phyloP scores from a whole-genome alignment of 129 eudicot genomes.

The Helichrysum umbraculigerum region DNA sequence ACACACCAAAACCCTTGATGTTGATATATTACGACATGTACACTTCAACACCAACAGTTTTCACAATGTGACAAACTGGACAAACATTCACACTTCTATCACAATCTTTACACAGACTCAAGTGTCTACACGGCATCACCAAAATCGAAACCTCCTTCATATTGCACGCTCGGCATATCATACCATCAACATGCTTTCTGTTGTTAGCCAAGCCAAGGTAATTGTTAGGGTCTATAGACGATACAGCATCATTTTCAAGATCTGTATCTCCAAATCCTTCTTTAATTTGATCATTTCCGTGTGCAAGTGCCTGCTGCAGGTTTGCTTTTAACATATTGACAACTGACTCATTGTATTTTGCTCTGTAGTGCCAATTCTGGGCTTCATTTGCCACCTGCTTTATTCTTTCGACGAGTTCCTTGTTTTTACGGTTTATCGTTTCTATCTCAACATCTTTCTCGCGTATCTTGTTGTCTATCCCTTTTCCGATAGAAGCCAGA shows the following conservation, averaged over 20 bases:
- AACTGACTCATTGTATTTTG: conserved; percentile 89
- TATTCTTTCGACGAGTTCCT: conserved; percentile 68
- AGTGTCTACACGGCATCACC: conserved; percentile 95
- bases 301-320: conserved; percentile 71
- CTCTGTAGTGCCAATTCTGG: conserved; percentile 88
- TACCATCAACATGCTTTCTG: conserved; percentile 20
- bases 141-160: conserved; percentile 64
- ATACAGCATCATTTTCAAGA: conserved; percentile 65
- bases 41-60: conserved; percentile 77
- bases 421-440: conserved; percentile 70
- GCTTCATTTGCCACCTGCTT: conserved; percentile 84
- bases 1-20: conserved; percentile 17
- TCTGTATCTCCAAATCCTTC: conserved; percentile 95
- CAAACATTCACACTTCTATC: conserved; percentile 59
- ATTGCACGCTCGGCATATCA: conserved; percentile 68
- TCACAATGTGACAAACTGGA: conserved; percentile 74
- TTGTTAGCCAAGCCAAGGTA: conserved; percentile 40
- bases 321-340: conserved; percentile 65
- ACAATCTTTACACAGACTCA: conserved; percentile 87
- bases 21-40: conserved; percentile 59
- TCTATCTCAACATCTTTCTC: conserved; percentile 82
- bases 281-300: conserved; percentile 60
- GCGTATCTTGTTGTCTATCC: conserved; percentile 53
- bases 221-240: conserved; percentile 64
- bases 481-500: conserved; percentile 61